Evolutionary conservation across 2,329 filamentous ascomycete genomes (phyloP), one percentile per base, ranked within the genome.

Genomic region (Passalora sequoiae): DNA sequence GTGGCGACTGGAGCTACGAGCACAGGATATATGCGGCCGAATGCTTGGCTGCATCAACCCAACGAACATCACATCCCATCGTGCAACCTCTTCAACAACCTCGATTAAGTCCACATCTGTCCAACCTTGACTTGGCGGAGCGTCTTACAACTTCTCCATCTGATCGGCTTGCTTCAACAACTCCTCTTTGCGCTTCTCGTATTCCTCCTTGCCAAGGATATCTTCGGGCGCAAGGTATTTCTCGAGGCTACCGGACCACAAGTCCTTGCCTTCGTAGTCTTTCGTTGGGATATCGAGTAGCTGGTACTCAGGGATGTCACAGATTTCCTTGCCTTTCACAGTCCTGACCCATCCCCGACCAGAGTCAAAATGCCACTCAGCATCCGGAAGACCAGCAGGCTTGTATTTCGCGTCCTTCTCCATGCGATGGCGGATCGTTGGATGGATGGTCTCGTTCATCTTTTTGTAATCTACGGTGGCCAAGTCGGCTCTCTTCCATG

Each of bases 401-500:
- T 16, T 10, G 19, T 30, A 22, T 20, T 32, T 25, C 28, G 4
- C 12, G 1, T 20, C 27, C 19, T 16, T 31, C 28, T 30, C 8
- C 36, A 44, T 51, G 2, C 49, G 40, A 22, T 52, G 49, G 12
- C 25, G 36, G 4, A 52, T 38, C 3, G 36, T 45, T 2, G 49
- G 49, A 22, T 52, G 49, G 8, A 52, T 52, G 4, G 44, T 47
- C 31, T 52, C 49, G 3, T 41, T 19, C 13, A 51, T 38, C 12
- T 46, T 24, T 4, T 7, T 28, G 13, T 30, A 27, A 6, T 45
- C 36, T 35, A 51, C 39, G 12, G 1, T 6, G 3, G 16, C 3
- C n/a, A 3, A 7, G 33, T 21, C 33, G 13, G 37, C 40, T 15
- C 37, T 33, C 9, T 25, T 43, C 45, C 46, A 46, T 12, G 40